Evolutionary conservation across 495 filamentous ascomycete species (phyloP), one percentile per base, ranked within the genome.

Genomic region (Penicilliopsis zonata): DNA sequence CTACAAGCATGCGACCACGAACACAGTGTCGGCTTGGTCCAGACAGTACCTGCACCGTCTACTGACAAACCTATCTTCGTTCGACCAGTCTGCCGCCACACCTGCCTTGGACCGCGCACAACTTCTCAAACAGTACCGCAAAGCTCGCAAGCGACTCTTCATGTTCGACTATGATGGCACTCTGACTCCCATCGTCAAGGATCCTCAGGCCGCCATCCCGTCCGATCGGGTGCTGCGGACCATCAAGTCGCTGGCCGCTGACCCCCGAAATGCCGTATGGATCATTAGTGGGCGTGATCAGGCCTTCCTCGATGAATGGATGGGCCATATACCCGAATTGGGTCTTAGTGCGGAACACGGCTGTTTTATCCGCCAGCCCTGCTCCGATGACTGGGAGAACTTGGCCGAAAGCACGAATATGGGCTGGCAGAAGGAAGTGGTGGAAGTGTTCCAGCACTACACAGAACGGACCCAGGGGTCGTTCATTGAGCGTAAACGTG

Each of bases 81-180:
- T 76, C 43, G 78, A 80, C 40, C 74, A 78, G 37, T 70, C 72
- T n/a, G 68, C 75, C 30, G 72, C 77, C 10, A 95, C 86, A 3
- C 87, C 87, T 0, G 65, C 78, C 1, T 72, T 95, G 12, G 85
- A 95, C 54, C 72, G 72, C 13, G 60, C 72, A 10, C 60, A 70
- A 42, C 51, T 94, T 34, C 54, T 88, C 24, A 67, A 62, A 31
- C 75, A 76, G 38, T 94, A 92, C 49, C 71, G 74, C 38, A 62
- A 70, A 28, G 72, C 83, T 12, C 64, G 61, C 31, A 78, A 76
- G 55, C 76, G 88, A 18, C 61, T 98, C 2, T 92, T 96, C 56
- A 86, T 98, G 80, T 94, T 95, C 44, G 90, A 98, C 62, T 98
- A 96, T 47, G 90, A 98, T 53, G 90, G 90, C 29, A 98, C 90